These are phyloP conservation scores for Kurtzmaniella quercitrusa DNA, from an alignment of 1,139 yeast genomes.

Conservation along the genomic window DNA sequence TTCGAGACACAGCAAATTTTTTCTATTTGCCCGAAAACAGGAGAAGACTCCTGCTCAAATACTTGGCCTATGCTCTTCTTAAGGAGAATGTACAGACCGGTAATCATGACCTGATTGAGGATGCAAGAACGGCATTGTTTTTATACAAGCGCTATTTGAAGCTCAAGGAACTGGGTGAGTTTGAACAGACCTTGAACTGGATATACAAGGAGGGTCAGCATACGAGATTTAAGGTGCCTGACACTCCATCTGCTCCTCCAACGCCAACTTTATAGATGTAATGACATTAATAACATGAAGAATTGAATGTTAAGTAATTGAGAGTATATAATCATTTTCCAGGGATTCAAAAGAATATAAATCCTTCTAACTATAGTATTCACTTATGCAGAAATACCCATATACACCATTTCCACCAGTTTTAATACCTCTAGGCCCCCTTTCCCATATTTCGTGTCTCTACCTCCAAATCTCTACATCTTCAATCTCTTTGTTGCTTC, in stretches of 20 bases:
- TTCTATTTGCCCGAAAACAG: conserved; percentile 67
- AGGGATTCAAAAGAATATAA: no score
- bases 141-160: conserved; percentile 71
- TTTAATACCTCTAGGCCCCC: no score
- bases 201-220: conserved; percentile 74
- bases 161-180: conserved; percentile 51
- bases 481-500: no score
- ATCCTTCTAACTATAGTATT: no score
- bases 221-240: conserved; percentile 41
- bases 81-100: conserved; percentile 81
- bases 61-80: conserved; percentile 76
- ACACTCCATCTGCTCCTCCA: conserved; percentile 7
- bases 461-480: no score
- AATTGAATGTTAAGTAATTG: no score
- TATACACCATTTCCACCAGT: no score
- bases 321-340: no score
- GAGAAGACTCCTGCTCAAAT: conserved; percentile 81
- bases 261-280: neutral
- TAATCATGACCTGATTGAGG: conserved; percentile 96
- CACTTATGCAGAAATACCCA: no score
- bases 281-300: neutral
- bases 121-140: conserved; percentile 81
- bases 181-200: conserved; percentile 58
- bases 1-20: conserved; percentile 83
- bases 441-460: no score